Evolutionary conservation across 257 asterid genomes (phyloP).

Genomic region (Solanum paucissectum): DNA sequence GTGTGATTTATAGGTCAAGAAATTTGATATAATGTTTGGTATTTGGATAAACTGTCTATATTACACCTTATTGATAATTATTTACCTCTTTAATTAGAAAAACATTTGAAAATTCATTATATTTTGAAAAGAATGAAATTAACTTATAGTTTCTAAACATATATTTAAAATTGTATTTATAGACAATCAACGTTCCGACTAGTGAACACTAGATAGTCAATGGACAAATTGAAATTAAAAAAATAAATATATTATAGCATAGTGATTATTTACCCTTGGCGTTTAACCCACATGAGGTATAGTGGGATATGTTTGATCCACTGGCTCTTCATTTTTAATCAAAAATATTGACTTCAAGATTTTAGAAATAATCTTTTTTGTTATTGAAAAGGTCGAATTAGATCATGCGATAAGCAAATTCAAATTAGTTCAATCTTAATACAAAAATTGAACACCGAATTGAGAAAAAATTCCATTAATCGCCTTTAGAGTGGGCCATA

Average conservation of each 20-base stretch:
- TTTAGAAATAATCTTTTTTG: too few relatives aligned
- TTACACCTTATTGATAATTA: background rate
- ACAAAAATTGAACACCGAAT: fast-evolving
- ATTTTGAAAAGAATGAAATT: background rate
- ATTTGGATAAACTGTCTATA: background rate
- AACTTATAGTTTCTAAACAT: background rate
- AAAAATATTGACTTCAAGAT: background rate
- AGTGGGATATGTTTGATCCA: background rate
- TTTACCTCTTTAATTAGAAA: background rate
- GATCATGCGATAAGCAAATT: background rate
- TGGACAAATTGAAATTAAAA: background rate
- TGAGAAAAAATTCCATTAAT: background rate
- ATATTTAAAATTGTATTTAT: background rate
- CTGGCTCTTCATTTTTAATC: background rate
- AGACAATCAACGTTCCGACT: background rate
- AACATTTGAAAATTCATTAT: background rate
- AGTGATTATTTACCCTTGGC: too few relatives aligned
- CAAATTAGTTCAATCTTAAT: background rate
- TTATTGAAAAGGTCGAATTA: too few relatives aligned
- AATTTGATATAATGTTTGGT: background rate
- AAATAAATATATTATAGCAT: background rate
- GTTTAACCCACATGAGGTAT: background rate
- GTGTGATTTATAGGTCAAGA: background rate
- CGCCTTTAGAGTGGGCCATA: background rate
- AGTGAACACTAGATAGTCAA: background rate